phyloP scores from a whole-genome alignment of 495 filamentous ascomycete species.

The Echria macrotheca region DNA sequence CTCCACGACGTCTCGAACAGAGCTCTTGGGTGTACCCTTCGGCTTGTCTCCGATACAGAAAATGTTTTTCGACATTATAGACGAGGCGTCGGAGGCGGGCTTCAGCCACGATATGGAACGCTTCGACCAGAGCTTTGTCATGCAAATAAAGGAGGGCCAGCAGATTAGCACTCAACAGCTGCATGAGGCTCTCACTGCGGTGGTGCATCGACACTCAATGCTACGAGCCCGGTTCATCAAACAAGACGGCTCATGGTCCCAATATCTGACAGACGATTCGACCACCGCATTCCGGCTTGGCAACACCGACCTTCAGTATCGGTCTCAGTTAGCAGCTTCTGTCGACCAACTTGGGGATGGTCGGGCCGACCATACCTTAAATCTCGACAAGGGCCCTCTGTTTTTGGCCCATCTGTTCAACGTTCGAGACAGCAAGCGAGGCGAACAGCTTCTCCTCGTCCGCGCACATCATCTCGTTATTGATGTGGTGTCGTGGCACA shows the following conservation, averaged over 20 bases:
- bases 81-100: not conserved
- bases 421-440: constrained; percentile 10
- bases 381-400: constrained; percentile 35
- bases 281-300: constrained; percentile 17
- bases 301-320: constrained; percentile 3
- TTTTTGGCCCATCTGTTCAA: constrained; percentile 20
- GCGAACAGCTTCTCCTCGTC: constrained; percentile 43
- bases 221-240: constrained; percentile 54
- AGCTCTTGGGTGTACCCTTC: constrained; percentile 20
- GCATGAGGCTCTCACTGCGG: constrained; percentile 36
- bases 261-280: constrained; percentile 24
- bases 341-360: too few species aligned
- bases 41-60: constrained; percentile 56
- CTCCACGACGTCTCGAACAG: too few species aligned
- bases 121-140: constrained; percentile 60
- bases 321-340: too few species aligned
- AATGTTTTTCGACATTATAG: constrained; percentile 51
- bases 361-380: constrained; percentile 24
- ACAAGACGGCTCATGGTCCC: constrained; percentile 21
- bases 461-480: constrained; percentile 54
- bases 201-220: constrained; percentile 58
- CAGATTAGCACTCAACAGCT: constrained; percentile 31
- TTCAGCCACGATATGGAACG: too few species aligned
- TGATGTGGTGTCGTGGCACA: constrained; percentile 59
- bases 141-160: constrained; percentile 39